Evolutionary conservation across 1,284 basidiomycete genomes (phyloP).

Genomic region (Amylostereum chailletii): DNA sequence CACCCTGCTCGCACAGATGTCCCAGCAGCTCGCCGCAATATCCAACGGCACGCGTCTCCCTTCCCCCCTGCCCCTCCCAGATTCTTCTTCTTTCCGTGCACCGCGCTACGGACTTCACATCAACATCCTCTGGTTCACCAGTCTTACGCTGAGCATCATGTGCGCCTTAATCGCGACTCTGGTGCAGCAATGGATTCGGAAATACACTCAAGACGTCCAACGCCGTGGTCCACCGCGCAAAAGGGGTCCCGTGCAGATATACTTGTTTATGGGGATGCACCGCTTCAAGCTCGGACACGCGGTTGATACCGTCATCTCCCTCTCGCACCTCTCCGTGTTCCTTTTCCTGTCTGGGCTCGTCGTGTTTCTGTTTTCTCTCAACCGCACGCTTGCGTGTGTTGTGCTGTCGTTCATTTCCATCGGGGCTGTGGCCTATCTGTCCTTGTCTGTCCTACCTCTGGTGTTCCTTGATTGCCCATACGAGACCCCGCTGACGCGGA

Average conservation of each 20-base stretch:
- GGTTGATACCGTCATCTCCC: conserved; percentile 28
- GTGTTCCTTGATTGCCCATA: conserved; percentile 28
- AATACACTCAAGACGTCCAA: conserved; percentile 21
- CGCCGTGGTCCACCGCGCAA: conserved; percentile 25
- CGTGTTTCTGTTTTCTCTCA: conserved; percentile 28
- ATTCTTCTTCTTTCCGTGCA: conserved; percentile 7
- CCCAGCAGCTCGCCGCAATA: conserved; percentile 2
- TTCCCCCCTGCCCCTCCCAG: neutral
- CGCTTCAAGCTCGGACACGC: conserved; percentile 27
- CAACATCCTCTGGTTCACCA: conserved; percentile 29
- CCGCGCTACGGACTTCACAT: conserved; percentile 19
- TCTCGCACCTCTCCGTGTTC: conserved; percentile 31
- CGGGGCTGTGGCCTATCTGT: conserved; percentile 22
- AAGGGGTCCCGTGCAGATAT: conserved; percentile 28
- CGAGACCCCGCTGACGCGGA: conserved; percentile 25
- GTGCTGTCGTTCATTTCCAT: conserved; percentile 23
- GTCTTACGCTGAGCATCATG: conserved; percentile 17
- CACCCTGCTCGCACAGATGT: conserved; percentile 24
- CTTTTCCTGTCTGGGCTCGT: conserved; percentile 33
- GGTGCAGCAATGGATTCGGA: conserved; percentile 18
- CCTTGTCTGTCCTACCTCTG: conserved; percentile 26
- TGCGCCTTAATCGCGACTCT: conserved; percentile 18
- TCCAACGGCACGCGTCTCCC: neutral
- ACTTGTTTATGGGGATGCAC: conserved; percentile 27
- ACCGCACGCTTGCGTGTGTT: conserved; percentile 21